A percentile compares a stretch with the other conserved stretches of the same genome.
Evolutionary conservation across 208 protist species (phyloP).

Genomic region (Phytomonas serpens): DNA sequence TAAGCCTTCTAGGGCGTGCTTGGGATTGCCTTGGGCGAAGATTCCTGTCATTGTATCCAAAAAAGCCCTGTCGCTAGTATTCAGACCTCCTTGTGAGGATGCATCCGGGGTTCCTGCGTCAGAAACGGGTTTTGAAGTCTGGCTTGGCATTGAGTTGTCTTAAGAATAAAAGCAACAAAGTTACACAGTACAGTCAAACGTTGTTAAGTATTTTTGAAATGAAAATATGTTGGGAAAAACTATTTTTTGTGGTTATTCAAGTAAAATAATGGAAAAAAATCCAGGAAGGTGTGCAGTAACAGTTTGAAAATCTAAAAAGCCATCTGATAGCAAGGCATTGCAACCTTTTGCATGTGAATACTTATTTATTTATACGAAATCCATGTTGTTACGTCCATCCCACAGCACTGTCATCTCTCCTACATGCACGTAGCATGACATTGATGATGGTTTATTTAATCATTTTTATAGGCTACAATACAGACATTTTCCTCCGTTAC

Average conservation of each 20-base stretch:
- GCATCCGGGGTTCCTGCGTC: neutral
- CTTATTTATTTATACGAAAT: neutral
- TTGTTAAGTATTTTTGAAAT: neutral
- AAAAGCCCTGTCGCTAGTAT: neutral
- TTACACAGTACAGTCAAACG: neutral
- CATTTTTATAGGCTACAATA: conserved; percentile 34
- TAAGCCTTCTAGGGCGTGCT: conserved; percentile 32
- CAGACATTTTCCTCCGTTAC: conserved; percentile 72
- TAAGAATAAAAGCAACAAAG: neutral
- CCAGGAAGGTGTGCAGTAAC: neutral
- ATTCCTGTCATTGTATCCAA: conserved; percentile 21
- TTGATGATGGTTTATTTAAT: neutral
- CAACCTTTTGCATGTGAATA: neutral
- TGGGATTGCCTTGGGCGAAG: conserved; percentile 28
- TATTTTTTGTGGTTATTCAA: neutral
- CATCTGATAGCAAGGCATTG: neutral
- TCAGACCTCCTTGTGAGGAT: neutral
- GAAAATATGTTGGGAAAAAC: neutral
- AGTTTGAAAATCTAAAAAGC: neutral
- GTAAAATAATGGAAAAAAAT: neutral
- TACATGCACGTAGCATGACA: neutral
- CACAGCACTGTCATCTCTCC: neutral
- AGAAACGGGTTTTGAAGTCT: neutral
- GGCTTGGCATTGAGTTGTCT: neutral
- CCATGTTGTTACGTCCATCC: neutral